A percentile compares a stretch with the other conserved stretches of the same genome.
These are phyloP conservation scores for Acanthamoeba lenticulata DNA, from an alignment of 208 protist species.

Conservation along the genomic window DNA sequence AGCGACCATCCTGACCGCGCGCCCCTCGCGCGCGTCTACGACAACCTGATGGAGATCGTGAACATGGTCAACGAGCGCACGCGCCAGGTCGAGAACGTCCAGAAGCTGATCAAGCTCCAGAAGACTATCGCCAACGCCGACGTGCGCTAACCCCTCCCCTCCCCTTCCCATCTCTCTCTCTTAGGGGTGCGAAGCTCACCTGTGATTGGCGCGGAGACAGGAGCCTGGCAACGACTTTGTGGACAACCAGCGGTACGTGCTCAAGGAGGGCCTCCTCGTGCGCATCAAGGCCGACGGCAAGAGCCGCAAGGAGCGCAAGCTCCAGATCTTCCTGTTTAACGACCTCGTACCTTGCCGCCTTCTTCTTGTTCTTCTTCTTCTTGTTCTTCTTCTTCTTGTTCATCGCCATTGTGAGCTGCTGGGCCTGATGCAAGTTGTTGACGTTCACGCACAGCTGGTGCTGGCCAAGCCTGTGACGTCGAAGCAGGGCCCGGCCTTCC, in stretches of 20 bases:
- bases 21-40: neutral
- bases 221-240: conserved; percentile 21
- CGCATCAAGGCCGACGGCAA: neutral
- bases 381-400: neutral
- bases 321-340: neutral
- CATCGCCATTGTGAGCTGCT: too few species aligned
- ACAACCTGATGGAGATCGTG: neutral
- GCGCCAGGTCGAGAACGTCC: conserved; percentile 8
- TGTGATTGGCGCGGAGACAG: neutral
- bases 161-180: neutral
- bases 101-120: conserved; percentile 12
- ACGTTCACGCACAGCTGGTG: neutral
- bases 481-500: neutral
- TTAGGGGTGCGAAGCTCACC: neutral
- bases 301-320: neutral
- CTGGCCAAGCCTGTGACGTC: neutral
- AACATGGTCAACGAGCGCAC: conserved; percentile 16
- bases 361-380: neutral
- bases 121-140: neutral
- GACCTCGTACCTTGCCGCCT: neutral
- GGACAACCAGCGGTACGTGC: neutral
- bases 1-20: neutral
- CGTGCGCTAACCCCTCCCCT: neutral
- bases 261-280: neutral
- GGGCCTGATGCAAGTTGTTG: too few species aligned